phyloP scores from a whole-genome alignment of 23 red algal species.

The Gracilaria vermiculophylla region DNA sequence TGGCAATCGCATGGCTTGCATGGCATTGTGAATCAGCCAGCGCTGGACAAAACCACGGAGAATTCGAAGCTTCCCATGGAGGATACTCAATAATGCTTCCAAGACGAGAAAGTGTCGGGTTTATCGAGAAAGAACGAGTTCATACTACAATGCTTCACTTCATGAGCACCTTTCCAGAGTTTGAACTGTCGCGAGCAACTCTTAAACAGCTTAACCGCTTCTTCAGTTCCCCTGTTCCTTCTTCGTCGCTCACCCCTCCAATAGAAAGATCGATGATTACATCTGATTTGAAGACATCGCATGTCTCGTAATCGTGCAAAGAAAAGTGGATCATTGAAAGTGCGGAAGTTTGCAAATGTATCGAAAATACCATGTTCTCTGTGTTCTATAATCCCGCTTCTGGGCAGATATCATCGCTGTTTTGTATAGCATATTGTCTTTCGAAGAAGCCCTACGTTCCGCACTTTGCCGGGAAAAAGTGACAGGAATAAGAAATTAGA shows the following conservation, averaged over 20 bases:
- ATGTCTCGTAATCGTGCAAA: too few species aligned
- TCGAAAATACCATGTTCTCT: too few species aligned
- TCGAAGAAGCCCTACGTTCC: too few species aligned
- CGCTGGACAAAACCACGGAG: neutral
- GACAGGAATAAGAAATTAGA: neutral
- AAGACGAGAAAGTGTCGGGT: neutral
- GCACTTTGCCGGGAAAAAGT: too few species aligned
- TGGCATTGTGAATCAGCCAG: constrained; percentile 38
- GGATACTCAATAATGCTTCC: neutral
- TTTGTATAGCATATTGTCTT: too few species aligned
- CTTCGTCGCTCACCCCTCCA: neutral
- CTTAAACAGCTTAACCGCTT: constrained; percentile 65
- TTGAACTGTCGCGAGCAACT: constrained; percentile 43
- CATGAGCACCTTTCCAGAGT: constrained; percentile 18
- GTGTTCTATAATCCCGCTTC: too few species aligned
- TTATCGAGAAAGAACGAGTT: constrained; percentile 33
- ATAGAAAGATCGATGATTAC: neutral
- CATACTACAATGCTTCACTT: constrained; percentile 54
- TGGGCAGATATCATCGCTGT: too few species aligned
- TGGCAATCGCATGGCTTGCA: constrained; percentile 62
- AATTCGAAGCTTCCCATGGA: neutral
- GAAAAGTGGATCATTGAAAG: too few species aligned
- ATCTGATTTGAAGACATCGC: neutral
- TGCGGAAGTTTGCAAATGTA: too few species aligned
- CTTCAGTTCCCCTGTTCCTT: constrained; percentile 45